Evolutionary conservation across 768 basidiomycete genomes (phyloP), one percentile per base, ranked within the genome.

Genomic region (Leccinum ochraceum): DNA sequence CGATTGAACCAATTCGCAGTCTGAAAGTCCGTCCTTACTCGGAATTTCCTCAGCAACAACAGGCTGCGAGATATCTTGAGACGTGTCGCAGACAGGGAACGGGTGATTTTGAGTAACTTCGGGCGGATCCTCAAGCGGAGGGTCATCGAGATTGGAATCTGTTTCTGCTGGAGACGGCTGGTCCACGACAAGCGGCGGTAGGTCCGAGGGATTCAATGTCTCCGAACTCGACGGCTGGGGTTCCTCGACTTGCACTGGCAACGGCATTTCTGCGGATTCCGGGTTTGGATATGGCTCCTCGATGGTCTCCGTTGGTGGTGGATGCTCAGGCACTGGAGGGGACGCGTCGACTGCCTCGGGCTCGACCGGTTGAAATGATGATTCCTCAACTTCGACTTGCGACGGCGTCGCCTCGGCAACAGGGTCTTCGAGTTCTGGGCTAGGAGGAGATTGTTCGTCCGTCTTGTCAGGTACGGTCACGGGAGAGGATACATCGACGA

Each of bases 1-100:
- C 1, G 65, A 62, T 22, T 63, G 67, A 14, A 28, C 28, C 7
- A 28, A 62, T 52, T 58, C 66, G 20, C 63, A 59, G 22, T 61
- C 66, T 6, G 69, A 62, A 4, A 8, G 49, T 9, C 28, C 60
- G n/a, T 63, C 65, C 13, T 58, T 55, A 32, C 39, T 63, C 32
- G 6, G 60, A 28, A 14, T 53, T 39, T 51, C 39, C 34, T 55
- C 49, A 4, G 44, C 10, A 6, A 37, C 49, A 30, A 24, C 28
- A 51, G 66, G 55, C 28, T 54, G 57, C 3, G 63, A 58, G 20
- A 46, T 36, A 32, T 56, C 54, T 44, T 59, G 57, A 44, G 63
- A 57, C 3, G 48, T 10, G 26, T 59, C 59, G 17, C 30, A 49
- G 48, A 54, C 37, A 17, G 63, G 48, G 16, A 17, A 32, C 6